Evolutionary conservation across 345 rosid genomes (phyloP), one percentile per base, ranked within the genome.

Genomic region (Euphorbia peplus): DNA sequence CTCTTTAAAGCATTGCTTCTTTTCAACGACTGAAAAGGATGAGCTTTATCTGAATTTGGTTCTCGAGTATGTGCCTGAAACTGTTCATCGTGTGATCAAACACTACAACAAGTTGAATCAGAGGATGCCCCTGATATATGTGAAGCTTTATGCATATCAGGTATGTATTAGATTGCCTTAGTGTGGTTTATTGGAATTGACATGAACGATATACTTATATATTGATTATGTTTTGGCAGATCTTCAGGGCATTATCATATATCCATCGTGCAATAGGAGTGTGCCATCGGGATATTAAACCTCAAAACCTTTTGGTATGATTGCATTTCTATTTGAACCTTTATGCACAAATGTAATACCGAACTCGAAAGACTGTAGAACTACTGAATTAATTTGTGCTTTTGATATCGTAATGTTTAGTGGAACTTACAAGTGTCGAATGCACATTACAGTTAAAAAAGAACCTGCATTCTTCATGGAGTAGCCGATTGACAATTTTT

Each of bases 211-310:
- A 62, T 57, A 26, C 29, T 71, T 51, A 76, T 16, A 21, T 60
- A 11, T 21, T 76, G 58, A 30, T n/a, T 44, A 22, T 32, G 13
- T 28, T 26, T 73, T 83, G 70, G 72, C 91, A 95, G 99, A 95
- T 95, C 55, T 91, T 88, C 82, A 87, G 99, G 74, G 86, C 99
- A 58, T 82, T 95, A 77, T 84, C 97, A 61, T 95, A 91, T 76
- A 84, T 95, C 75, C 99, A 95, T 81, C 83, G 90, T 30, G 75
- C 88, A 58, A 90, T 91, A 64, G 95, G 96, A 47, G 90, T 90
- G 53, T 91, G 98, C 73, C 99, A 95, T 70, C 89, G 99, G 9
- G 99, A 95, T 81, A 91, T 95, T 44, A 95, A 95, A 78, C 99
- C 99, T 47, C 99, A 95, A 86, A 95, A 91, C 79, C 88, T 95